Evolutionary conservation across 306 rosid species (phyloP).

Genomic region (Fagus crenata): DNA sequence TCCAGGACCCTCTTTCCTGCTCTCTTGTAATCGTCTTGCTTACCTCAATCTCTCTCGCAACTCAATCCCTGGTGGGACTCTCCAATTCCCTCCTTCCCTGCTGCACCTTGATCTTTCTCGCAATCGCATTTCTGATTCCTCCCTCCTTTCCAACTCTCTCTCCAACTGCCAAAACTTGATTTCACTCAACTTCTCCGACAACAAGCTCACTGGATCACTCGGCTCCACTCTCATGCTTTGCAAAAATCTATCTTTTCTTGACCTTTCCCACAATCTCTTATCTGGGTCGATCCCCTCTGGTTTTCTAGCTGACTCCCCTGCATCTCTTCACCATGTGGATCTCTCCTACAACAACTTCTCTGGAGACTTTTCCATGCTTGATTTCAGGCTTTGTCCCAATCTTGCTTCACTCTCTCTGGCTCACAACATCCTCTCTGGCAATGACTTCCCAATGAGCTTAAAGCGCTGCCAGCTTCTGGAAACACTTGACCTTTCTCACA

Average conservation of each 20-base stretch:
- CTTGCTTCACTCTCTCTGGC: conserved; percentile 45
- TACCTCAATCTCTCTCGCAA: conserved; percentile 52
- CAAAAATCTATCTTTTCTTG: conserved; percentile 40
- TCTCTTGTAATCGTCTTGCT: conserved; percentile 34
- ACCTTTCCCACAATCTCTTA: conserved; percentile 50
- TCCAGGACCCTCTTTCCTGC: not conserved
- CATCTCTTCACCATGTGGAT: conserved; percentile 47
- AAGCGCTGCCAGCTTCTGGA: conserved; percentile 41
- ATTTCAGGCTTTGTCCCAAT: conserved; percentile 44
- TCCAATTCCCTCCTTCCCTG: conserved; percentile 34
- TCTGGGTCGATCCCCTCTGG: conserved; percentile 44
- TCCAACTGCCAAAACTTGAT: conserved; percentile 36
- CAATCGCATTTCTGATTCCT: conserved; percentile 43
- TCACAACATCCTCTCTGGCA: conserved; percentile 38
- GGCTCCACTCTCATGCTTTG: conserved; percentile 28
- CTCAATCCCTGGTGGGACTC: conserved; percentile 34
- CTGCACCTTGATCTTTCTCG: conserved; percentile 52
- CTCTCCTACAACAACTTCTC: conserved; percentile 62
- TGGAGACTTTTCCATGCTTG: conserved; percentile 35
- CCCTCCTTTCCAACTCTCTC: conserved; percentile 25
- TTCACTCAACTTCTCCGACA: conserved; percentile 49
- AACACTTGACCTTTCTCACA: conserved; percentile 57
- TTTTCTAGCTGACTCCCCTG: conserved; percentile 33
- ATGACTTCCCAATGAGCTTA: conserved; percentile 45
- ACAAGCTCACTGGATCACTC: conserved; percentile 48